Percentiles rank a stretch among this genome's conserved stretches.
phyloP scores from a whole-genome alignment of 2,329 filamentous ascomycete genomes.

The Alternaria sp. region DNA sequence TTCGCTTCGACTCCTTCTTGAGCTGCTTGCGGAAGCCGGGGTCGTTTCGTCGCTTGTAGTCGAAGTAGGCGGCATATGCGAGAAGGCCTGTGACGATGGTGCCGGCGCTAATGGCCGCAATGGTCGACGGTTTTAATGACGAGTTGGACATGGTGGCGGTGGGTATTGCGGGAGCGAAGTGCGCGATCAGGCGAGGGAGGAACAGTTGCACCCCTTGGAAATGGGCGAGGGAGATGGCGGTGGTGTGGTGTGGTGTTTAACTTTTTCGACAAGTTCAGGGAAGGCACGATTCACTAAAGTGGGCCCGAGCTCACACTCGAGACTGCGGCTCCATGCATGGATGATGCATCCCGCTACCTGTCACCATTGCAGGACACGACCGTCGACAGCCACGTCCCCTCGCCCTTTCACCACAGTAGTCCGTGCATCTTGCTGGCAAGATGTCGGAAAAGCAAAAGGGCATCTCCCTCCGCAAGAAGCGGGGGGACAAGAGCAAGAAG shows the following conservation, averaged over 20 bases:
- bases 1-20: slow-evolving; percentile 78
- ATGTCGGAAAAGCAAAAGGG: slow-evolving; percentile 63
- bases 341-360: slow-evolving; percentile 17
- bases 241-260: slow-evolving; percentile 23
- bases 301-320: slow-evolving; percentile 37
- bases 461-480: slow-evolving; percentile 71
- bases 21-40: slow-evolving; percentile 68
- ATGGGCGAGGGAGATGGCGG: slow-evolving; percentile 21
- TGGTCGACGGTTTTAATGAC: slow-evolving; percentile 55
- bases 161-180: slow-evolving; percentile 13
- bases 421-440: slow-evolving; percentile 26
- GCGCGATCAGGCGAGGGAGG: slow-evolving; percentile 5
- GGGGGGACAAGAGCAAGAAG: slow-evolving; percentile 62
- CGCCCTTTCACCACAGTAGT: not conserved
- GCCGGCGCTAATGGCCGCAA: slow-evolving; percentile 66
- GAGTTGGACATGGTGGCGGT: slow-evolving; percentile 25
- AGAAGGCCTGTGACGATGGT: slow-evolving; percentile 66
- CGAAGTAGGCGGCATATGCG: slow-evolving; percentile 73
- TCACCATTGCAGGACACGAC: slow-evolving; percentile 10
- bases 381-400: not conserved
- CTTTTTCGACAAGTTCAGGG: slow-evolving; percentile 24
- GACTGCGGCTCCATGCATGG: slow-evolving; percentile 22
- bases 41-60: slow-evolving; percentile 70
- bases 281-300: slow-evolving; percentile 32
- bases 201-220: slow-evolving; percentile 13